A percentile compares a stretch with the other conserved stretches of the same genome.
Evolutionary conservation across 192 early-diverging fungal genomes (phyloP).

Genomic region (Coemansia sp.): DNA sequence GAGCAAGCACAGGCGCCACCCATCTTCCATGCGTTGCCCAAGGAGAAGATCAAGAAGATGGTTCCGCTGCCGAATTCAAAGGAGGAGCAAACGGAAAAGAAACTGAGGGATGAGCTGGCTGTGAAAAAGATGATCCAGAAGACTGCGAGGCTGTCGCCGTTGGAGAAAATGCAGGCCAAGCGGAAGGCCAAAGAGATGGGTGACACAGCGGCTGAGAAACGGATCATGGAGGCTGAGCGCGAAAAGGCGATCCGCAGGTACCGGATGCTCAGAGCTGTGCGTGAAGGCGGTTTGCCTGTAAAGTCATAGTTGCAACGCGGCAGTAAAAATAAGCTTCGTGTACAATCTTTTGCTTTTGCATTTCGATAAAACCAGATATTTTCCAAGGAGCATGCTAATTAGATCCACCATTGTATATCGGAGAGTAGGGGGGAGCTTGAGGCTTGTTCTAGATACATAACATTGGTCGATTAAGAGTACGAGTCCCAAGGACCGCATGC

Average conservation of each 20-base stretch:
- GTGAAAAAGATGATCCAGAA: conserved; percentile 52
- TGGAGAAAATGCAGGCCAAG: conserved; percentile 52
- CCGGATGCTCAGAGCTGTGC: conserved; percentile 45
- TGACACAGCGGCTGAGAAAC: conserved; percentile 49
- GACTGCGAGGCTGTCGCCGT: conserved; percentile 41
- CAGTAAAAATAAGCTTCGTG: no score
- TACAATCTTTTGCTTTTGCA: no score
- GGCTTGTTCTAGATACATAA: no score
- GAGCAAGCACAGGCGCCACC: conserved; percentile 54
- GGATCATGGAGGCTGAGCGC: conserved; percentile 47
- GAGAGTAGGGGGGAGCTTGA: no score
- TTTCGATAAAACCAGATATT: no score
- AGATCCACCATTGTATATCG: no score
- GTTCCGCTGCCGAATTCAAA: conserved; percentile 41
- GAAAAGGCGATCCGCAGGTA: conserved; percentile 50
- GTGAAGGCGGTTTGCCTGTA: conserved; percentile 9
- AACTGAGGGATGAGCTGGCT: conserved; percentile 34
- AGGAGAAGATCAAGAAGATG: conserved; percentile 47
- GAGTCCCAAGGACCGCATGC: conserved; percentile 52
- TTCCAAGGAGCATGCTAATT: no score
- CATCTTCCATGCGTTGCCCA: conserved; percentile 46
- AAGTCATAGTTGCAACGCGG: not conserved
- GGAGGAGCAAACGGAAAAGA: conserved; percentile 27
- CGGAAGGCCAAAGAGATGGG: conserved; percentile 38
- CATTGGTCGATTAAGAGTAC: conserved; percentile 15